Evolutionary conservation across 2,329 filamentous ascomycete genomes (phyloP).

Genomic region (Penicillium oxalicum): DNA sequence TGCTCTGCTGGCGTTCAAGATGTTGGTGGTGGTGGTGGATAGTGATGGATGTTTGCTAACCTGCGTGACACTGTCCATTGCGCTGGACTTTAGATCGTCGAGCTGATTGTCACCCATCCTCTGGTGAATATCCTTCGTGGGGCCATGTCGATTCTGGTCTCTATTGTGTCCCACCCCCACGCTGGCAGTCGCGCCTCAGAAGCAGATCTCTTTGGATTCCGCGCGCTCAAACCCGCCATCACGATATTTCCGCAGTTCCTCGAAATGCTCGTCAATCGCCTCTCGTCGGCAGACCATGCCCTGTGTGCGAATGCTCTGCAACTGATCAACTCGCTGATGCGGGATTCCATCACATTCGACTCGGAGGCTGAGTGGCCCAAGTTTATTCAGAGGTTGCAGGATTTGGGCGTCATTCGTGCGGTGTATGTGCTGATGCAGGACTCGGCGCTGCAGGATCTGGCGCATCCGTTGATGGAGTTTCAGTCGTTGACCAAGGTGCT

Average conservation of each 20-base stretch:
- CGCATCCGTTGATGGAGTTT: conserved; percentile 85
- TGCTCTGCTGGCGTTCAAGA: no score
- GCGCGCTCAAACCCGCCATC: conserved; percentile 84
- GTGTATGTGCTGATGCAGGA: conserved; percentile 94
- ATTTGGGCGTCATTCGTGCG: conserved; percentile 84
- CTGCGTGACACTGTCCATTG: neutral
- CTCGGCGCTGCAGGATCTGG: conserved; percentile 81
- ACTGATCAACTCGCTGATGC: conserved; percentile 89
- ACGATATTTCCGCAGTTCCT: conserved; percentile 90
- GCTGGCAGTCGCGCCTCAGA: conserved; percentile 46
- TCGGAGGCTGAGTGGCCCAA: conserved; percentile 82
- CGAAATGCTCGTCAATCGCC: conserved; percentile 82
- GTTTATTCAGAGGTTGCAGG: conserved; percentile 88
- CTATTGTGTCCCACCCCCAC: conserved; percentile 81
- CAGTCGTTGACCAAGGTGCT: conserved; percentile 85
- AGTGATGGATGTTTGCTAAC: no score
- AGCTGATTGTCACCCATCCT: conserved; percentile 89
- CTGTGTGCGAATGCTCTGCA: conserved; percentile 93
- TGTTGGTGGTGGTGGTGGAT: no score
- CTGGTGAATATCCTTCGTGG: conserved; percentile 95
- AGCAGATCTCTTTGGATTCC: conserved; percentile 73
- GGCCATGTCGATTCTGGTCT: conserved; percentile 93
- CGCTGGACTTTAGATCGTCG: conserved; percentile 57
- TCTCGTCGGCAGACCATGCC: conserved; percentile 90
- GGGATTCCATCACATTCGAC: conserved; percentile 78